Evolutionary conservation across 225 moss, liverwort and hornwort species (phyloP).

Genomic region (Straminergon stramineum): DNA sequence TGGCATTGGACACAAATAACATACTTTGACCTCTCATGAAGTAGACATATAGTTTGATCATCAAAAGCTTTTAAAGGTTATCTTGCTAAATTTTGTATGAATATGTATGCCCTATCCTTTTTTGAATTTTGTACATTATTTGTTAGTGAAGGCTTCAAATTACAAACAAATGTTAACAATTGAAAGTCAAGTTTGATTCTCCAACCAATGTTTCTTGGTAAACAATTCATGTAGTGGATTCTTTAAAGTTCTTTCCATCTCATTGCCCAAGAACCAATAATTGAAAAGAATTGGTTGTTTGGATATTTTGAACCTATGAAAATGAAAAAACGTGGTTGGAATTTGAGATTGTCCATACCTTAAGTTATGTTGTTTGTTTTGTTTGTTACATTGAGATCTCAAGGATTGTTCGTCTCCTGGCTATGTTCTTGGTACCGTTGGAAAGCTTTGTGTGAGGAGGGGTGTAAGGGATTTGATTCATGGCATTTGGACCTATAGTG

Average conservation of each 20-base stretch:
- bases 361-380: no score
- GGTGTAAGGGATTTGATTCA: no score
- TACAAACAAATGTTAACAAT: not conserved
- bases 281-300: not conserved
- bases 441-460: no score
- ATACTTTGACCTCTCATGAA: fast-evolving
- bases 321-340: not conserved
- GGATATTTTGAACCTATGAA: not conserved
- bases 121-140: not conserved
- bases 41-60: not conserved
- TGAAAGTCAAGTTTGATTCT: not conserved
- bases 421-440: no score
- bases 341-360: no score
- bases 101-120: not conserved
- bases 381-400: no score
- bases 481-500: no score
- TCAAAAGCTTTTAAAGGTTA: not conserved
- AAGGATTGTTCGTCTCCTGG: no score
- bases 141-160: not conserved
- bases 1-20: not conserved
- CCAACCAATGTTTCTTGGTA: not conserved
- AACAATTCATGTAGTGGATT: not conserved
- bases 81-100: not conserved
- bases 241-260: not conserved
- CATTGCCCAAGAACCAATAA: not conserved